These are phyloP conservation scores for Yamadazyma trypodendri DNA, from an alignment of 1,139 yeast genomes.

Conservation along the genomic window DNA sequence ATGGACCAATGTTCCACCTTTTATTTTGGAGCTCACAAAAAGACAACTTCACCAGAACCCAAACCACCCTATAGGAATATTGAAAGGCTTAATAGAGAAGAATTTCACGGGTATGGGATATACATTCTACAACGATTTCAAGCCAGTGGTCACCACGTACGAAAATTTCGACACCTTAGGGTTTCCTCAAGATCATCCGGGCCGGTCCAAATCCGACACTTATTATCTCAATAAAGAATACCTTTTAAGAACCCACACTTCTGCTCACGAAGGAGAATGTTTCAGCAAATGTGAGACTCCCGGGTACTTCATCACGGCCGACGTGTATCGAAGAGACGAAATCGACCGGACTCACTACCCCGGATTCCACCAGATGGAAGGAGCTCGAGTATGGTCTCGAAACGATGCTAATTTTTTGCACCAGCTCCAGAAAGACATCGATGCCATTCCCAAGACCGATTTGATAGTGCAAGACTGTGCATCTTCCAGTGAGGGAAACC, in stretches of 20 bases:
- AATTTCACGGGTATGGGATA: conserved; percentile 69
- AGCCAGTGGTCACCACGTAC: conserved; percentile 76
- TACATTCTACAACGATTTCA: conserved; percentile 76
- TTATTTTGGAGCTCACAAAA: conserved; percentile 66
- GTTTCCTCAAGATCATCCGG: conserved; percentile 90
- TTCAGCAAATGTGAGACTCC: conserved; percentile 67
- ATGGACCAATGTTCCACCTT: conserved; percentile 84
- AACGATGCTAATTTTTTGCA: conserved; percentile 39
- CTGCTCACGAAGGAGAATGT: conserved; percentile 93
- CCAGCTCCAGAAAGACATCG: conserved; percentile 54
- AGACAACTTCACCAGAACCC: conserved; percentile 72
- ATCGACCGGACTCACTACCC: conserved; percentile 96
- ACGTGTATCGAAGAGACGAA: conserved; percentile 93
- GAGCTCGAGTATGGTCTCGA: conserved; percentile 83
- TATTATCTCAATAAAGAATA: conserved; percentile 76
- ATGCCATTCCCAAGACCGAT: conserved; percentile 64
- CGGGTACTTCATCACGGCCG: conserved; percentile 92
- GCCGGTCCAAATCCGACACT: conserved; percentile 89
- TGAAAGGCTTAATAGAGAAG: conserved; percentile 68
- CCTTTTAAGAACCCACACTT: conserved; percentile 87
- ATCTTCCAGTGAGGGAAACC: conserved; percentile 61
- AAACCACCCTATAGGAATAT: conserved; percentile 86
- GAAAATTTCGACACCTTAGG: conserved; percentile 92
- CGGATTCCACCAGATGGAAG: conserved; percentile 97
- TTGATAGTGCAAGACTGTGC: conserved; percentile 68